Percentiles rank a stretch among this genome's conserved stretches.
phyloP scores from a whole-genome alignment of 176 grass and related monocot genomes.

The Saccharum officinarum region DNA sequence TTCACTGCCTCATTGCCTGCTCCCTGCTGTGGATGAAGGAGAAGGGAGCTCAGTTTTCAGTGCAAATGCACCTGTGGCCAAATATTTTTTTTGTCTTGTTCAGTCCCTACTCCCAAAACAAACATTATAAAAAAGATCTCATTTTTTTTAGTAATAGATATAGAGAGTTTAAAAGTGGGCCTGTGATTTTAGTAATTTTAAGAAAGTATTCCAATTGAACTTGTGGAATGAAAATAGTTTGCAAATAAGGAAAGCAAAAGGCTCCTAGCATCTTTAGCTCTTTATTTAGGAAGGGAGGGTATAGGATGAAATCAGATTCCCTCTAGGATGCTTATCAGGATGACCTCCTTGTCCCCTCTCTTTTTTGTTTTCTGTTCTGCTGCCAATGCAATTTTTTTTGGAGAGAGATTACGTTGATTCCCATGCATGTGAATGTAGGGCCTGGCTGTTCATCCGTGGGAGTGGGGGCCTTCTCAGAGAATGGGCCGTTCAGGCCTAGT shows the following conservation, averaged over 20 bases:
- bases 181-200: not conserved
- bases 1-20: too few relatives aligned
- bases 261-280: not conserved
- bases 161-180: not conserved
- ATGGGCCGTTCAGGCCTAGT: slow-evolving; percentile 89
- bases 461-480: slow-evolving; percentile 96
- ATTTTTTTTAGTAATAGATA: not conserved
- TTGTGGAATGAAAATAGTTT: not conserved
- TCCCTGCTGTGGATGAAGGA: not conserved
- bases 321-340: slow-evolving; percentile 3
- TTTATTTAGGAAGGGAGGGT: not conserved
- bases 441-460: slow-evolving; percentile 97
- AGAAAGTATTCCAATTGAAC: not conserved
- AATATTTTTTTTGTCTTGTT: slow-evolving; percentile 12
- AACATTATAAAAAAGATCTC: not conserved
- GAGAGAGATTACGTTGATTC: slow-evolving; percentile 11
- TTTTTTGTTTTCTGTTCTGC: slow-evolving; percentile 2
- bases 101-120: not conserved
- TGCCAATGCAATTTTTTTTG: not conserved
- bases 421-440: slow-evolving; percentile 50
- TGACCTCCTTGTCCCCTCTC: not conserved
- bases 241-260: not conserved
- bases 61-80: not conserved
- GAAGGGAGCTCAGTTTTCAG: slow-evolving; percentile 9
- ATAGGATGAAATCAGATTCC: not conserved